A percentile compares a stretch with the other conserved stretches of the same genome.
Conservation (phyloP, 805 yeast genomes). For the Kurtzmaniella cleridarum region DNA sequence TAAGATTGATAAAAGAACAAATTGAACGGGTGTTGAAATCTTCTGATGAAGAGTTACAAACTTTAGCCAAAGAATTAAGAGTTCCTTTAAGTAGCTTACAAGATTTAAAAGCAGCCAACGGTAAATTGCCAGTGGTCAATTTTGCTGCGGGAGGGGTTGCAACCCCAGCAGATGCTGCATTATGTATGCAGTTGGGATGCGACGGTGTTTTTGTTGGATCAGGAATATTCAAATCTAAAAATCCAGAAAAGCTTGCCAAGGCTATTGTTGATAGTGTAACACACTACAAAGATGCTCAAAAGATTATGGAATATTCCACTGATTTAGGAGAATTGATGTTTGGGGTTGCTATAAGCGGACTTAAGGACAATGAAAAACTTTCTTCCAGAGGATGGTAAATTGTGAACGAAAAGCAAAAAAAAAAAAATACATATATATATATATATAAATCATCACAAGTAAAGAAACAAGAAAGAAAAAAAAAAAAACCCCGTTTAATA, state of each 20-base stretch:
- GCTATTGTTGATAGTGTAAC: slow-evolving; percentile 82
- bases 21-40: slow-evolving; percentile 41
- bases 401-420: not conserved
- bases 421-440: no score
- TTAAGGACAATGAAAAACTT: slow-evolving; percentile 41
- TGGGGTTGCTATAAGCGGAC: slow-evolving; percentile 56
- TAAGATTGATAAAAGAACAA: slow-evolving; percentile 53
- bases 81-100: slow-evolving; percentile 54
- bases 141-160: slow-evolving; percentile 90
- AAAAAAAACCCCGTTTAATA: no score
- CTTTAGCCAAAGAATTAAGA: slow-evolving; percentile 51
- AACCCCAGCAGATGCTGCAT: slow-evolving; percentile 82
- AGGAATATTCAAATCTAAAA: slow-evolving; percentile 69
- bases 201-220: slow-evolving; percentile 40
- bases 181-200: slow-evolving; percentile 50
- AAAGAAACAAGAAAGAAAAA: no score
- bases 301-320: slow-evolving; percentile 59
- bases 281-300: slow-evolving; percentile 55
- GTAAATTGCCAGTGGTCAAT: slow-evolving; percentile 75
- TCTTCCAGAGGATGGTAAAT: slow-evolving; percentile 50
- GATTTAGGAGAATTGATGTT: slow-evolving; percentile 75
- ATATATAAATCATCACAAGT: no score
- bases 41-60: slow-evolving; percentile 41
- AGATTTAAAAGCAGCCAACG: slow-evolving; percentile 43
- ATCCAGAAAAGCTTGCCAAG: slow-evolving; percentile 67